phyloP scores from a whole-genome alignment of 768 basidiomycete species.

The Infundibulicybe gibba region DNA sequence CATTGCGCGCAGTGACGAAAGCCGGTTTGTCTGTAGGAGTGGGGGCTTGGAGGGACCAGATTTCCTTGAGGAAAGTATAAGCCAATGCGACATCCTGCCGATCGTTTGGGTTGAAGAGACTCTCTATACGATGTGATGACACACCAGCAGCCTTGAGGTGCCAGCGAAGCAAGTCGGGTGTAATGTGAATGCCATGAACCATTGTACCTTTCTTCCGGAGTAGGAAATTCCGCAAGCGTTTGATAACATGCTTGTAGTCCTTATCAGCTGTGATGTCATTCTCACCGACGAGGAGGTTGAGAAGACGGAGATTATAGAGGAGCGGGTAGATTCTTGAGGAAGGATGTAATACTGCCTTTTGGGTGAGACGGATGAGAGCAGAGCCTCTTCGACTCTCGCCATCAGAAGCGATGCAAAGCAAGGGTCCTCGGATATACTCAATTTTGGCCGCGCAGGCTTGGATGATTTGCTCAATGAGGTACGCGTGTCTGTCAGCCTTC shows the following conservation, averaged over 20 bases:
- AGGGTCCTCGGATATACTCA: conserved; percentile 2
- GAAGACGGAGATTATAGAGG: conserved; percentile 9
- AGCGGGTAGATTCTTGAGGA: conserved; percentile 13
- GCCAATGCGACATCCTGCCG: conserved; percentile 26
- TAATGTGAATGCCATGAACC: conserved; percentile 19
- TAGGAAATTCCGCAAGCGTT: not conserved
- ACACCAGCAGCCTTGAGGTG: conserved; percentile 15
- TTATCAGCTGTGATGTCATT: conserved; percentile 19
- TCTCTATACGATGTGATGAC: conserved; percentile 4
- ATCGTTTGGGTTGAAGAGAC: conserved; percentile 22
- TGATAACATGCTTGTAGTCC: conserved; percentile 17
- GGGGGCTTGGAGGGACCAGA: conserved; percentile 19
- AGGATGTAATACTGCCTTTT: conserved; percentile 1
- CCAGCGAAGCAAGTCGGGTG: conserved; percentile 10
- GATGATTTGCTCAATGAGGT: conserved; percentile 5
- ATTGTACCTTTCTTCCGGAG: not conserved
- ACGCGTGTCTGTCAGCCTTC: conserved; percentile 6
- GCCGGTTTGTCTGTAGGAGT: conserved; percentile 7
- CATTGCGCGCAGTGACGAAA: conserved; percentile 11
- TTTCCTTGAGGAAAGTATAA: conserved; percentile 16
- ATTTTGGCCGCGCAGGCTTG: not conserved
- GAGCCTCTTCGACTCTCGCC: conserved; percentile 9
- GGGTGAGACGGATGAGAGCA: conserved; percentile 8
- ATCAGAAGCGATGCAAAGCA: conserved; percentile 10
- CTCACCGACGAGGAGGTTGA: conserved; percentile 13